Evolutionary conservation across 2,329 filamentous ascomycete species (phyloP).

Genomic region (Verticillium isaacii): DNA sequence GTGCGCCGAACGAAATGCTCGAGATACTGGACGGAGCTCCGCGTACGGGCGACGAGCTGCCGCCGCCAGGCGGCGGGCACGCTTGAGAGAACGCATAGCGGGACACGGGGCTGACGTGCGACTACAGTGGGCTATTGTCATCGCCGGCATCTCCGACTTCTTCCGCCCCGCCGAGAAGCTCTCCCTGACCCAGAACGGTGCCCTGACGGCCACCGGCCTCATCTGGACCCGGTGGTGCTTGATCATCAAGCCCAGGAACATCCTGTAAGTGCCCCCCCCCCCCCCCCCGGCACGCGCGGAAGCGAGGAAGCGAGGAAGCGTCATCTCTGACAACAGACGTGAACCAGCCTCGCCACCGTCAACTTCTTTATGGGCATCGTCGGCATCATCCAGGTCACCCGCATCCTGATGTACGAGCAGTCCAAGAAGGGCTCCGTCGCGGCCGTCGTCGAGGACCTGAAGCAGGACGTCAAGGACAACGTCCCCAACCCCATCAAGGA

Average conservation of each 20-base stretch:
- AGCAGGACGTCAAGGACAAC: slow-evolving; percentile 21
- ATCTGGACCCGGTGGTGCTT: slow-evolving; percentile 99
- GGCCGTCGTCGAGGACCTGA: slow-evolving; percentile 30
- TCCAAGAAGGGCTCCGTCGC: slow-evolving; percentile 43
- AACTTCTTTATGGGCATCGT: slow-evolving; percentile 97
- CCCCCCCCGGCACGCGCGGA: background rate
- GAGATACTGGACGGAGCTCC: background rate
- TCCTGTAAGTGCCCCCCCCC: slow-evolving; percentile 56
- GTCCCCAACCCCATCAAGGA: slow-evolving; percentile 6
- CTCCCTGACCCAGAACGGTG: slow-evolving; percentile 86
- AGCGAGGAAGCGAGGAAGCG: background rate
- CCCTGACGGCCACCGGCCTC: slow-evolving; percentile 81
- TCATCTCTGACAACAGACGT: background rate
- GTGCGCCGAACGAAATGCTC: background rate
- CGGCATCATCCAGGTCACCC: slow-evolving; percentile 73
- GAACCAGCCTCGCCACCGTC: slow-evolving; percentile 73
- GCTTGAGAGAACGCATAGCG: too few relatives aligned
- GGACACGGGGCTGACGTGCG: background rate
- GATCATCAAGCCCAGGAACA: slow-evolving; percentile 90
- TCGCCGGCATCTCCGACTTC: slow-evolving; percentile 90
- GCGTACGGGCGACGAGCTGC: too few relatives aligned
- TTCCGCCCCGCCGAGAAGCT: slow-evolving; percentile 87
- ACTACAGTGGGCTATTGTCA: slow-evolving; percentile 80
- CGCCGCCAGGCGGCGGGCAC: too few relatives aligned
- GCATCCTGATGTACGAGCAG: slow-evolving; percentile 66